Base-by-base conservation (phyloP, 2,329 filamentous ascomycete species). In the Microdochium bolleyi region DNA sequence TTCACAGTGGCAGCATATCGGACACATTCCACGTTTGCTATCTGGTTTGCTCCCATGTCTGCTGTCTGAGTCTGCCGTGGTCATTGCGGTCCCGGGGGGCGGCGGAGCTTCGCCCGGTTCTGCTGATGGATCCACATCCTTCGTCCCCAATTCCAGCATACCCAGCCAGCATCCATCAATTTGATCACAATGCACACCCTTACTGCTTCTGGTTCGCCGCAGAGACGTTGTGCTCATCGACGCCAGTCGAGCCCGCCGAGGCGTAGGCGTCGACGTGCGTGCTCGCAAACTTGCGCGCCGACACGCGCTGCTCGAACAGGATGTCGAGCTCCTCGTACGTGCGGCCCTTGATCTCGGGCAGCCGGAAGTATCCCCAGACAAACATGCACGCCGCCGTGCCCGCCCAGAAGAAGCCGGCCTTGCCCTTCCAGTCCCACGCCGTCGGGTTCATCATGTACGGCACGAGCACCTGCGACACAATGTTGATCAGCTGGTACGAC, bases 271-370 rank as follows among this genome's bases (percentile, higher is more conserved):
- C 65, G 1, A 71, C 68, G 8, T 67, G 62, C 1, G 64, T 66
- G 24, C 51, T 57, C 1, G 65, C 54, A 51, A 73, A 76, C 32
- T 73, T 66, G 7, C 72, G 65, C 2, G 73, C 70, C 2, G 68
- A 55, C 3, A 70, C 62, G 34, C 59, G 62, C n/a, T 64, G 64
- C 44, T 73, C 69, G 60, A 82, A 82, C 44, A 83, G 59, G 11
- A 75, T 66, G 51, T 81, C 78, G 1, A 82, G 67, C 62, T 82
- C 77, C 57, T 77, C 76, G 48, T 78, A 74, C 0, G 74, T 76
- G 22, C 75, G 69, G 2, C 70, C 74, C 44, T 73, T 74, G 0
- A 76, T 73, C 62, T 82, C 79, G 4, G 76, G 77, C 8, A 79
- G 62, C 21, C 73, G 75, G 60, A 77, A 78, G 57, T 67, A 79